Base-by-base conservation (phyloP, 345 rosid genomes). In the Lagerstroemia speciosa region DNA sequence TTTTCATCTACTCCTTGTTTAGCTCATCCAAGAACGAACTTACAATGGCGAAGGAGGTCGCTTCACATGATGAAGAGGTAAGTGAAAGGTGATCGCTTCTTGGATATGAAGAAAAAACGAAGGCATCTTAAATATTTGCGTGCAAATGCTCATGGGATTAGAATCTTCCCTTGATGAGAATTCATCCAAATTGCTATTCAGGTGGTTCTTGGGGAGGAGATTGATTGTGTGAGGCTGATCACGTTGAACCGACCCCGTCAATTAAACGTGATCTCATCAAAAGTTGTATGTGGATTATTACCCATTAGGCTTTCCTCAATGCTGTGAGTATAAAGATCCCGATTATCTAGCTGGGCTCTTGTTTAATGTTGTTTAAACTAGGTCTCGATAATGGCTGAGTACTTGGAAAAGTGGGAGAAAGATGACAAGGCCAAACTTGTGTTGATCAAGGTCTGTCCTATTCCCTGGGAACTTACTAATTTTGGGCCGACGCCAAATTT, bases 201-300 rank as follows among this genome's bases (percentile, higher is more conserved):
- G 98, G 94, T 87, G 81, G 86, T 93, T 41, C 46, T 41, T 9
- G 46, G 46, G 75, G 87, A 93, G 73, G 93, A 86, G 69, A 64
- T 82, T 68, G 87, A 78, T 52, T 70, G 50, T 66, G 89, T 83
- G 43, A 78, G 91, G 72, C 10, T 87, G 77, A 72, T 84, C 75
- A 90, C 86, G 41, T 79, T 93, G 75, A 93, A 93, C 83, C 82
- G 87, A 33, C 96, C 98, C 67, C 92, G 96, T 65, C 96, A 89
- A 57, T 73, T 90, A 71, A 93, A 93, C 14, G 46, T 41, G 74
- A 93, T 93, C 66, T 89, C 98, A 45, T 76, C 92, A 0, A 60
- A 85, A 82, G 89, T 90, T 93, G 98, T 90, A 80, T 68, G 74
- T 69, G 22, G n/a, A 64, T 65, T 69, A 57, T 16, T 50, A 22